Conservation (phyloP, 2,329 filamentous ascomycete species). For the Orbilia blumenaviensis region DNA sequence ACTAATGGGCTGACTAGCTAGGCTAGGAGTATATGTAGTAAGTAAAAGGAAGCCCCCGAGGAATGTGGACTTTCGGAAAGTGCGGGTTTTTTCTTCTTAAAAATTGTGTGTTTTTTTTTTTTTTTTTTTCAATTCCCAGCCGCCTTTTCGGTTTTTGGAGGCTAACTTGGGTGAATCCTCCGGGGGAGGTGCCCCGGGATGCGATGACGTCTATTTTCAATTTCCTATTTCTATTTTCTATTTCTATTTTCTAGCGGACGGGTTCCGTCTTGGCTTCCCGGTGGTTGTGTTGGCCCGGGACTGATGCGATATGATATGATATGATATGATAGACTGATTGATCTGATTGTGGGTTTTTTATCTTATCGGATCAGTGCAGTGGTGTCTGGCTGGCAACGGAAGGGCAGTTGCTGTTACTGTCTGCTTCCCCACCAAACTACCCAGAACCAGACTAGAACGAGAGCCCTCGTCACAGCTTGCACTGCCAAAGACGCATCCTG, state of each 20-base stretch:
- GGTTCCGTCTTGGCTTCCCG: too few species aligned
- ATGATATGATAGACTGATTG: too few species aligned
- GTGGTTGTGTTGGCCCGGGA: too few species aligned
- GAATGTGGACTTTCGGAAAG: conserved; percentile 27
- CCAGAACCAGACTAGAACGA: conserved; percentile 1
- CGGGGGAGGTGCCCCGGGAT: background rate
- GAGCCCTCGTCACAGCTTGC: conserved; percentile 1
- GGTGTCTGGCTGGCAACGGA: background rate
- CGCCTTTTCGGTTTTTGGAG: background rate
- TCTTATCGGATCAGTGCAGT: conserved; percentile 24
- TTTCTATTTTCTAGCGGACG: too few species aligned
- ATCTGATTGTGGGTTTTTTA: too few species aligned
- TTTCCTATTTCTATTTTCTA: too few species aligned
- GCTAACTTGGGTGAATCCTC: background rate
- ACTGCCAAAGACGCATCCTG: conserved; percentile 30
- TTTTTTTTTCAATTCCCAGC: background rate
- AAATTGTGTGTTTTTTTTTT: too few species aligned
- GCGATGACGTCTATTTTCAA: conserved; percentile 27
- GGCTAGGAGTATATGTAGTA: background rate
- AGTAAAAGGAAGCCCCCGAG: background rate
- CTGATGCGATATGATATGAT: too few species aligned
- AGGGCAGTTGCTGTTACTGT: too few species aligned
- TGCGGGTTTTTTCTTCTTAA: conserved; percentile 47
- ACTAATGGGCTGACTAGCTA: too few species aligned
- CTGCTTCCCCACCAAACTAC: background rate